These are phyloP conservation scores for Apocynum venetum DNA, from an alignment of 257 asterid species.

Conservation along the genomic window DNA sequence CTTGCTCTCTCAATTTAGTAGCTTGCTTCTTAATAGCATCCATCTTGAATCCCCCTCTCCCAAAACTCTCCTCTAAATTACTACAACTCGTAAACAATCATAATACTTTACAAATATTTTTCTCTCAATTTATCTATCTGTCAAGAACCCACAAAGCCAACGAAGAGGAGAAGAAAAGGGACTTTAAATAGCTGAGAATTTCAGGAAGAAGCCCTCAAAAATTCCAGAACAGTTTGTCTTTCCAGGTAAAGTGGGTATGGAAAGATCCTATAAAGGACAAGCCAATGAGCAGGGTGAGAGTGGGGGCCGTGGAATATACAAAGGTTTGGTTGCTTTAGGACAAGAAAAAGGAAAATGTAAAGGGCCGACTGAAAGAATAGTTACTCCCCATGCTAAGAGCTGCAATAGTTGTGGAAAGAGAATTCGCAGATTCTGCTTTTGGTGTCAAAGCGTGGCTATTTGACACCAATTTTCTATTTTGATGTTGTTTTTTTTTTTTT, in stretches of 20 bases:
- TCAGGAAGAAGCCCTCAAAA: background rate
- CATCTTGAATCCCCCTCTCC: conserved; percentile 29
- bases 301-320: background rate
- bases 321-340: background rate
- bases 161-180: background rate
- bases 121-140: background rate
- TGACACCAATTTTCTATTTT: too few relatives aligned
- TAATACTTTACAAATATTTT: background rate
- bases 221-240: conserved; percentile 3
- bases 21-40: conserved; percentile 97
- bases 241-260: conserved; percentile 4
- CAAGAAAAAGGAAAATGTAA: background rate
- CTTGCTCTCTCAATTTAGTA: conserved; percentile 84
- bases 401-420: background rate
- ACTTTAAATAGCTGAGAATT: background rate
- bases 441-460: too few relatives aligned
- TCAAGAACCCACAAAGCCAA: conserved; percentile 3
- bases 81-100: background rate
- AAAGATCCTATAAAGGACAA: background rate
- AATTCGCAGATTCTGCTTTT: too few relatives aligned
- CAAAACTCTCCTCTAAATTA: background rate
- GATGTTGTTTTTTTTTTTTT: too few relatives aligned
- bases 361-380: background rate
- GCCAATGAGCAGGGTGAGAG: background rate
- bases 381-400: background rate